These are phyloP conservation scores for Mycena polygramma DNA, from an alignment of 768 basidiomycete genomes.

Conservation along the genomic window DNA sequence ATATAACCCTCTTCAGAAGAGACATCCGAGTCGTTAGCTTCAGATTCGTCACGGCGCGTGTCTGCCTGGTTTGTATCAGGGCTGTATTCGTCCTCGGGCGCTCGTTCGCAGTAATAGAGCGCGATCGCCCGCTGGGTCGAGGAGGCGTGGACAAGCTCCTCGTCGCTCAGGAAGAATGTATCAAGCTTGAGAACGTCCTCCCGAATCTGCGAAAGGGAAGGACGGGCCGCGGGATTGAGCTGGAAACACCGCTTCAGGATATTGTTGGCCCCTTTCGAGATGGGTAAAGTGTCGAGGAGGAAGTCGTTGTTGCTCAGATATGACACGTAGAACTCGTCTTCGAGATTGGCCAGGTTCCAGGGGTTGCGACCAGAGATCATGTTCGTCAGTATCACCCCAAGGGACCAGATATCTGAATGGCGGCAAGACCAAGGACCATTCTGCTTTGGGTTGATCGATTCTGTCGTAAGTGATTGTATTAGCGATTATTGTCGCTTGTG, in stretches of 20 bases:
- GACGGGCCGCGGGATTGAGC: slow-evolving; percentile 72
- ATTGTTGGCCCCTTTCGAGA: slow-evolving; percentile 73
- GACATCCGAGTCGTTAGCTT: slow-evolving; percentile 32
- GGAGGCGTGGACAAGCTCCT: slow-evolving; percentile 54
- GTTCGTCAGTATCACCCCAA: slow-evolving; percentile 87
- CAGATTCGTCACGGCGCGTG: slow-evolving; percentile 13
- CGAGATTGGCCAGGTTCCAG: slow-evolving; percentile 78
- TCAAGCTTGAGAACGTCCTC: slow-evolving; percentile 65
- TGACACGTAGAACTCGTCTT: slow-evolving; percentile 75
- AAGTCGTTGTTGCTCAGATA: slow-evolving; percentile 75
- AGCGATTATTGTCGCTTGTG: slow-evolving; percentile 31
- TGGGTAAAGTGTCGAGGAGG: slow-evolving; percentile 77
- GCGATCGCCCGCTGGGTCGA: slow-evolving; percentile 38
- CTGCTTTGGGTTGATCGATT: slow-evolving; percentile 65
- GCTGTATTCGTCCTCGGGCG: slow-evolving; percentile 17
- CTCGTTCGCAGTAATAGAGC: slow-evolving; percentile 36
- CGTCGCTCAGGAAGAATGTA: slow-evolving; percentile 71
- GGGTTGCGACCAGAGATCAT: slow-evolving; percentile 84
- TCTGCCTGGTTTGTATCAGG: slow-evolving; percentile 22
- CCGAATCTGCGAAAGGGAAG: slow-evolving; percentile 74
- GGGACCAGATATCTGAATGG: slow-evolving; percentile 79
- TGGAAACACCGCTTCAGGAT: slow-evolving; percentile 82
- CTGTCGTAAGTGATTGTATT: slow-evolving; percentile 53
- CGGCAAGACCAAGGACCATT: slow-evolving; percentile 67
- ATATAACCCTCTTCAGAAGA: slow-evolving; percentile 55